These are phyloP conservation scores for Chaetomium sp. DNA, from an alignment of 2,329 filamentous ascomycete genomes.

Conservation along the genomic window DNA sequence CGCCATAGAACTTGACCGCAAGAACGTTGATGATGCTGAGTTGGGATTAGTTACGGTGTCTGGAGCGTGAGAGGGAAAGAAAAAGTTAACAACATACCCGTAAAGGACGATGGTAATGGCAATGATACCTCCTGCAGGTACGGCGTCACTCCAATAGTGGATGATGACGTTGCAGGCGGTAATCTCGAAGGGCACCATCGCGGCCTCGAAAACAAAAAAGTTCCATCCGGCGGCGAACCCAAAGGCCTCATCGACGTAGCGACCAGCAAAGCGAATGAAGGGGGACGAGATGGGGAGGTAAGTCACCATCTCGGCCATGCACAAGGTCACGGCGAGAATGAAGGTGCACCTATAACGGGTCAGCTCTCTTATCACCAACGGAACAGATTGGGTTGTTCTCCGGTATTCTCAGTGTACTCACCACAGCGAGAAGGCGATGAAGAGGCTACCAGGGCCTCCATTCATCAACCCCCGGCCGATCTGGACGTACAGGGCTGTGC, in stretches of 20 bases:
- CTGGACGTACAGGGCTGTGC: slow-evolving; percentile 61
- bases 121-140: slow-evolving; percentile 59
- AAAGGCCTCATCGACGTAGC: slow-evolving; percentile 75
- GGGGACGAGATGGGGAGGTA: slow-evolving; percentile 76
- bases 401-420: not conserved
- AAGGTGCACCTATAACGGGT: slow-evolving; percentile 49
- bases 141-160: slow-evolving; percentile 61
- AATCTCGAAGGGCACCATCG: slow-evolving; percentile 68
- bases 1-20: slow-evolving; percentile 73
- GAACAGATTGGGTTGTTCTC: not conserved
- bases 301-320: slow-evolving; percentile 75
- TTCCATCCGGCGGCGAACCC: slow-evolving; percentile 75
- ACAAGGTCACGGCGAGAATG: slow-evolving; percentile 61
- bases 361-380: not conserved
- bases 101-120: slow-evolving; percentile 55
- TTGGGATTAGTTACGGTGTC: slow-evolving; percentile 27
- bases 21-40: slow-evolving; percentile 67
- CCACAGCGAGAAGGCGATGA: slow-evolving; percentile 64
- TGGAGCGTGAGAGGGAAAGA: not conserved
- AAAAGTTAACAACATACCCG: slow-evolving; percentile 17
- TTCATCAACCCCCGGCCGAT: slow-evolving; percentile 61
- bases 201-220: slow-evolving; percentile 71
- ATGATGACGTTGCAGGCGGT: slow-evolving; percentile 66
- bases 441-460: slow-evolving; percentile 61
- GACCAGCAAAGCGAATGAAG: slow-evolving; percentile 75